Conservation (phyloP, 208 protist species). For the Trypanosoma platydactyli region DNA sequence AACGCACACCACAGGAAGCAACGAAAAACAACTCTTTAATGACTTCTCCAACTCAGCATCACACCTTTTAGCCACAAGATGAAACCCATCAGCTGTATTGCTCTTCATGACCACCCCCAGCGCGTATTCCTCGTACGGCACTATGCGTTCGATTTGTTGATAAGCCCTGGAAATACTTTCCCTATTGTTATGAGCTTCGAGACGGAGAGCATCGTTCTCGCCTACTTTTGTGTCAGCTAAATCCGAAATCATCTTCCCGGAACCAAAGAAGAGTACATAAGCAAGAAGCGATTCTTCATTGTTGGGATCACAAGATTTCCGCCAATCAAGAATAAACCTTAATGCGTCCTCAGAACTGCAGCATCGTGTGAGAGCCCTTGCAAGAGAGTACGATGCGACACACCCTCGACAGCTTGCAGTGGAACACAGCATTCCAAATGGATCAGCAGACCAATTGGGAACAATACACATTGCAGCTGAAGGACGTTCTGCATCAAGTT, state of each 20-base stretch:
- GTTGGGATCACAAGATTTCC: background rate
- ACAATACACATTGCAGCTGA: slow-evolving; percentile 11
- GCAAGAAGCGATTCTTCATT: slow-evolving; percentile 13
- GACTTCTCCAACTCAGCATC: slow-evolving; percentile 1
- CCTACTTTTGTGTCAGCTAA: slow-evolving; percentile 25
- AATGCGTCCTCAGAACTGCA: slow-evolving; percentile 2
- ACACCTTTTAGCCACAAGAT: slow-evolving; percentile 21
- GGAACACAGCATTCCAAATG: slow-evolving; percentile 15
- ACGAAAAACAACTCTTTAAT: slow-evolving; percentile 19
- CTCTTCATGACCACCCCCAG: slow-evolving; percentile 21
- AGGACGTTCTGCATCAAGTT: slow-evolving; percentile 7
- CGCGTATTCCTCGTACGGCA: slow-evolving; percentile 14
- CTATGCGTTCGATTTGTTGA: slow-evolving; percentile 20
- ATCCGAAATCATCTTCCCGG: slow-evolving; percentile 26
- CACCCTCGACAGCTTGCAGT: background rate
- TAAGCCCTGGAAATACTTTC: slow-evolving; percentile 16
- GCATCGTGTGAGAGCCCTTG: slow-evolving; percentile 1
- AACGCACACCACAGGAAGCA: slow-evolving; percentile 12
- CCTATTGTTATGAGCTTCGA: slow-evolving; percentile 15
- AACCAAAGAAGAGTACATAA: slow-evolving; percentile 22
- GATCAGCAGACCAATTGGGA: background rate
- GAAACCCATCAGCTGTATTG: slow-evolving; percentile 35
- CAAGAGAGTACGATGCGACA: slow-evolving; percentile 7
- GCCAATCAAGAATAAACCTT: slow-evolving; percentile 21
- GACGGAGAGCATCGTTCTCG: slow-evolving; percentile 25